phyloP scores from a whole-genome alignment of 768 basidiomycete genomes.

The Lentinula raphanica region DNA sequence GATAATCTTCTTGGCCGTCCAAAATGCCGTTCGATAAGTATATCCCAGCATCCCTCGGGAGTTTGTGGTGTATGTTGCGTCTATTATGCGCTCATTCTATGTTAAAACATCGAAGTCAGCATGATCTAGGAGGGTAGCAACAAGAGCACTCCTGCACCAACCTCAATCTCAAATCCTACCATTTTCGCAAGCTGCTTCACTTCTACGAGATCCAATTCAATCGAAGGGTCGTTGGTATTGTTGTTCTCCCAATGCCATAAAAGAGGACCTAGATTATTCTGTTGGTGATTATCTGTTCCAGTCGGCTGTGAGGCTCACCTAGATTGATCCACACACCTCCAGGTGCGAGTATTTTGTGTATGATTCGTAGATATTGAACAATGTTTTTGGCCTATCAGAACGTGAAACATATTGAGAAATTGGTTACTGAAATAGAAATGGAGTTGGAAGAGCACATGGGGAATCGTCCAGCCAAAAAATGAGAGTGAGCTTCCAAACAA shows the following conservation, averaged over 20 bases:
- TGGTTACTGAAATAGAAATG: not conserved
- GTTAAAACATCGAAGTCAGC: not conserved
- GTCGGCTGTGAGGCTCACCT: constrained; percentile 36
- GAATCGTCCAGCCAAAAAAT: not conserved
- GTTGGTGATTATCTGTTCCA: not conserved
- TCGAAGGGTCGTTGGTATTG: constrained; percentile 66
- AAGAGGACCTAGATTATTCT: constrained; percentile 57
- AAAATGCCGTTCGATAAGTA: constrained; percentile 80
- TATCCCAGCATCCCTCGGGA: constrained; percentile 77
- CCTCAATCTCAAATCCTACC: constrained; percentile 81
- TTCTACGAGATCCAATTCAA: constrained; percentile 89
- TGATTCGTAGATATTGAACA: constrained; percentile 82
- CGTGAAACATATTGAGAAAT: not conserved
- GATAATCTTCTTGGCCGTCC: constrained; percentile 57
- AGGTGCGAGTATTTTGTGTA: constrained; percentile 75
- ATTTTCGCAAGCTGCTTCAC: constrained; percentile 66
- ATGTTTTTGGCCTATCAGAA: constrained; percentile 79
- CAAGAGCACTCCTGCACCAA: constrained; percentile 30
- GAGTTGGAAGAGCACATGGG: not conserved
- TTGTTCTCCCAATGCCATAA: constrained; percentile 99
- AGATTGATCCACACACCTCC: constrained; percentile 93
- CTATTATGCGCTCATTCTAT: constrained; percentile 76
- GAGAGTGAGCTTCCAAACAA: not conserved
- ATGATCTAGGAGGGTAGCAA: not conserved
- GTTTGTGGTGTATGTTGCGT: constrained; percentile 86